These are phyloP conservation scores for Aristolochia californica DNA, from an alignment of 164 flowering plant genomes.

Conservation along the genomic window DNA sequence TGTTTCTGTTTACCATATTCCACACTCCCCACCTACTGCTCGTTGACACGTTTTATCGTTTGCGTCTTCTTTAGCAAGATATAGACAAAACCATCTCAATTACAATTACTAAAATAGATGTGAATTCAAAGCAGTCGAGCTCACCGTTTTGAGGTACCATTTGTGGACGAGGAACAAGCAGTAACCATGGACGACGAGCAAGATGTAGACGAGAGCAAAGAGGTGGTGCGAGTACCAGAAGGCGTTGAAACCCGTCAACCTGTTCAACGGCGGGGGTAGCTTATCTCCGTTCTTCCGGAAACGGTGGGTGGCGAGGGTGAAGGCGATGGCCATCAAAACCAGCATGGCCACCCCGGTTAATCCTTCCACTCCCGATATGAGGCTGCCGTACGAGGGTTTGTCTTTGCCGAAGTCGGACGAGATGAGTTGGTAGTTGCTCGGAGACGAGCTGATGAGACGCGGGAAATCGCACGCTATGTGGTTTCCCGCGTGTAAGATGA, in stretches of 20 bases:
- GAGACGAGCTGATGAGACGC: slow-evolving; percentile 38
- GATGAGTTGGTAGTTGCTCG: slow-evolving; percentile 39
- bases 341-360: slow-evolving; percentile 76
- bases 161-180: slow-evolving; percentile 58
- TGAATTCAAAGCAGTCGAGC: too few species aligned
- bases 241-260: slow-evolving; percentile 90
- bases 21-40: too few species aligned
- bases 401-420: slow-evolving; percentile 47
- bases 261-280: slow-evolving; percentile 67
- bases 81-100: too few species aligned
- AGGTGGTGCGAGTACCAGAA: slow-evolving; percentile 98
- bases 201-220: slow-evolving; percentile 53
- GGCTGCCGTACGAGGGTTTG: slow-evolving; percentile 44
- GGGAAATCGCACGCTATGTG: slow-evolving; percentile 88
- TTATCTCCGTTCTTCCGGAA: slow-evolving; percentile 55
- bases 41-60: too few species aligned
- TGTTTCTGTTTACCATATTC: too few species aligned
- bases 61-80: too few species aligned
- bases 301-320: slow-evolving; percentile 52
- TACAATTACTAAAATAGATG: too few species aligned
- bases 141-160: slow-evolving; percentile 84
- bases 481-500: slow-evolving; percentile 57
- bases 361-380: slow-evolving; percentile 49
- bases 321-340: slow-evolving; percentile 52
- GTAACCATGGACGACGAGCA: slow-evolving; percentile 72